phyloP scores from a whole-genome alignment of 805 yeast species.

The Candida ulmi region DNA sequence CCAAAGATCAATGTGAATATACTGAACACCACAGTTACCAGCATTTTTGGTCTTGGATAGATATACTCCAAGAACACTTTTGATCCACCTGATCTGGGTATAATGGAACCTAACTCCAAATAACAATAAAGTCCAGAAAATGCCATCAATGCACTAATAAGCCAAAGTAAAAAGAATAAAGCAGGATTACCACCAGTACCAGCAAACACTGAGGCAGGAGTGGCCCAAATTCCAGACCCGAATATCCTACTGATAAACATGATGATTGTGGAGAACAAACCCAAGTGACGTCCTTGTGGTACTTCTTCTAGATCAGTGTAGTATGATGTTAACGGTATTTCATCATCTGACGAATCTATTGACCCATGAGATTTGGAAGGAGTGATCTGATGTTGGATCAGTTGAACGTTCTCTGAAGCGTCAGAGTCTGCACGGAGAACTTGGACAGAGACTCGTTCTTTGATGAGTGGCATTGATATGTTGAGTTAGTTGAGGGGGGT shows the following conservation, averaged over 20 bases:
- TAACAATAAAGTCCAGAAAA: slow-evolving; percentile 63
- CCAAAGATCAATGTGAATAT: slow-evolving; percentile 49
- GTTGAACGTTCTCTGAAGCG: background rate
- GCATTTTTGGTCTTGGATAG: slow-evolving; percentile 52
- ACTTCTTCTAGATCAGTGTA: slow-evolving; percentile 18
- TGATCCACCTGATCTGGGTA: slow-evolving; percentile 73
- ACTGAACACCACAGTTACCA: slow-evolving; percentile 46
- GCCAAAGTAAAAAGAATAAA: slow-evolving; percentile 59
- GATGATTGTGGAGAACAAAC: slow-evolving; percentile 59
- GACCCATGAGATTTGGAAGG: slow-evolving; percentile 2
- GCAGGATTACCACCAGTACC: slow-evolving; percentile 66
- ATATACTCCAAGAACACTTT: slow-evolving; percentile 68
- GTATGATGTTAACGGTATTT: background rate
- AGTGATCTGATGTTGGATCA: background rate
- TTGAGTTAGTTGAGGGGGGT: background rate
- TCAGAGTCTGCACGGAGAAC: background rate
- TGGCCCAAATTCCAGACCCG: slow-evolving; percentile 76
- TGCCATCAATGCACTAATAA: slow-evolving; percentile 53
- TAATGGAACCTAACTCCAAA: slow-evolving; percentile 63
- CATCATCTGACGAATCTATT: background rate
- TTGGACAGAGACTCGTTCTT: background rate
- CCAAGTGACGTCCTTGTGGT: slow-evolving; percentile 75
- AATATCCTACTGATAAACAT: slow-evolving; percentile 63
- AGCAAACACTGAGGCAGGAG: slow-evolving; percentile 57
- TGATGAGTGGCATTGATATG: background rate